A percentile compares a stretch with the other conserved stretches of the same genome.
Evolutionary conservation across 2,329 filamentous ascomycete genomes (phyloP).

Genomic region (Berkeleyomyces rouxiae): DNA sequence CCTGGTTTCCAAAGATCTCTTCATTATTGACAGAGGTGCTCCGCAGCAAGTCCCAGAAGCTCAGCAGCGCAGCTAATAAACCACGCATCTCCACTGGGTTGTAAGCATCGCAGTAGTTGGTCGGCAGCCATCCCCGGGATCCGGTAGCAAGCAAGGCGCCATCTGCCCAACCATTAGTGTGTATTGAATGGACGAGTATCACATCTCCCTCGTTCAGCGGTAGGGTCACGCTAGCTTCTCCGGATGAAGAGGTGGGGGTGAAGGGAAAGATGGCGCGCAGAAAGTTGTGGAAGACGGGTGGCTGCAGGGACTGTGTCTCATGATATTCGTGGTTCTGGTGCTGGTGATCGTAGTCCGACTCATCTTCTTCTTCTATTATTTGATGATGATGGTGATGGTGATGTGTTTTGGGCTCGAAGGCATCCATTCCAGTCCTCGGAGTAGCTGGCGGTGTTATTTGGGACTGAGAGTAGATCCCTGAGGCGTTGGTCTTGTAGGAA

Average conservation of each 20-base stretch:
- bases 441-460: conserved; percentile 67
- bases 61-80: conserved; percentile 68
- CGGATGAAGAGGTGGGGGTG: conserved; percentile 57
- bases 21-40: conserved; percentile 60
- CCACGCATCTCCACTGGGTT: conserved; percentile 75
- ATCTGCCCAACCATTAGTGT: conserved; percentile 97
- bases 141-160: conserved; percentile 77
- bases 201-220: conserved; percentile 82
- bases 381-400: background rate
- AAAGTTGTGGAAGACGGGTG: conserved; percentile 79
- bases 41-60: conserved; percentile 81
- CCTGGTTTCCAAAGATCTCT: conserved; percentile 72
- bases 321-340: conserved; percentile 23
- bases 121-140: conserved; percentile 85
- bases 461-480: conserved; percentile 30
- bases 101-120: conserved; percentile 94
- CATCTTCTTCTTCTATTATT: conserved; percentile 9
- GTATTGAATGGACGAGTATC: conserved; percentile 85
- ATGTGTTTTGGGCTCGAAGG: conserved; percentile 28
- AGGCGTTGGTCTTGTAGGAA: conserved; percentile 16
- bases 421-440: conserved; percentile 50
- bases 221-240: conserved; percentile 75
- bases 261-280: conserved; percentile 89
- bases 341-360: conserved; percentile 21
- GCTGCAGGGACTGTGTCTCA: conserved; percentile 19